phyloP scores from a whole-genome alignment of 805 yeast species.

The Saccharomycopsis sp. region DNA sequence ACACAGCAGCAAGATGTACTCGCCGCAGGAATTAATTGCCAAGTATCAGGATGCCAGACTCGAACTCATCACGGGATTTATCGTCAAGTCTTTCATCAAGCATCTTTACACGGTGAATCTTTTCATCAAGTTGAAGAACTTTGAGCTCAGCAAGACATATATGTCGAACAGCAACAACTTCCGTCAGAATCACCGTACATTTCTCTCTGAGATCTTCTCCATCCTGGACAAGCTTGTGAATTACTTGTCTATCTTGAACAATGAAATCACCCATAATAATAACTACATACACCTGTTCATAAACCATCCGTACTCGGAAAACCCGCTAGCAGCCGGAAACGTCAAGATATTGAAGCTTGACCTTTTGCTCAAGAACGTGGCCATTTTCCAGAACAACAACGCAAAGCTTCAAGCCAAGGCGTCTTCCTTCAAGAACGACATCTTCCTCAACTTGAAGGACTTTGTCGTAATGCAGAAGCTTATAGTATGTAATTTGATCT shows the following conservation, averaged over 20 bases:
- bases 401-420: conserved; percentile 6
- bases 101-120: conserved; percentile 6
- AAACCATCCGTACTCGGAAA: neutral
- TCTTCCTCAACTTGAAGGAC: conserved; percentile 12
- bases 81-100: conserved; percentile 5
- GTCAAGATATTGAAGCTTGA: conserved; percentile 11
- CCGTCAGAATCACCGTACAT: conserved; percentile 8
- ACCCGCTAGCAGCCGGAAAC: neutral
- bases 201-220: conserved; percentile 10
- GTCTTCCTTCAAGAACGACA: conserved; percentile 4
- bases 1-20: neutral
- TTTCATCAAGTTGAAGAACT: conserved; percentile 14
- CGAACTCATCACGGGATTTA: conserved; percentile 1
- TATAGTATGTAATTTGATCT: conserved; percentile 4
- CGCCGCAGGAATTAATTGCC: neutral
- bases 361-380: conserved; percentile 8
- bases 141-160: conserved; percentile 13
- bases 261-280: neutral
- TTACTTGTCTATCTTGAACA: conserved; percentile 3
- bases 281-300: neutral
- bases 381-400: conserved; percentile 3
- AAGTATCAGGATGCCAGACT: neutral
- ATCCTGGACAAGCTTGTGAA: conserved; percentile 6
- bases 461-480: conserved; percentile 14
- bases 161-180: conserved; percentile 17